Percentiles rank a stretch among this genome's conserved stretches.
Evolutionary conservation across 352 stramenopile genomes (phyloP).

Genomic region (Phytophthora kernoviae): DNA sequence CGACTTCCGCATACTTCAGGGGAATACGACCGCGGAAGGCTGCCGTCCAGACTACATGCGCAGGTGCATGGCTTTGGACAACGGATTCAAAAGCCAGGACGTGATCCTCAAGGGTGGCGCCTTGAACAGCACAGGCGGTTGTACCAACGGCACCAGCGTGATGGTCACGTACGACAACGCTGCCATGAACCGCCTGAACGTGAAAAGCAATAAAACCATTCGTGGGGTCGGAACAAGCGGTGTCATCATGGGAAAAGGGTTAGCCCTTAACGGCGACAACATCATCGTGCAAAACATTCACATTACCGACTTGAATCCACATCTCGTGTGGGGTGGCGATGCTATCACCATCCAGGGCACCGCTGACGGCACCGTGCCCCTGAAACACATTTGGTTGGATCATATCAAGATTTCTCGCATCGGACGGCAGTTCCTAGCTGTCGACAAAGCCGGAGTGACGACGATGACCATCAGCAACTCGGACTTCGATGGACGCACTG

Average conservation of each 20-base stretch:
- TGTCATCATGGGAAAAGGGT: constrained; percentile 40
- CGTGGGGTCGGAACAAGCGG: constrained; percentile 36
- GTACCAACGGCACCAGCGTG: constrained; percentile 32
- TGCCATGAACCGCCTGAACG: constrained; percentile 17
- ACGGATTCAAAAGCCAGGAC: constrained; percentile 33
- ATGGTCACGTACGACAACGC: constrained; percentile 49
- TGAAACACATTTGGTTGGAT: constrained; percentile 44
- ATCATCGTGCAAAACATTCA: constrained; percentile 53
- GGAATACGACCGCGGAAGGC: constrained; percentile 27
- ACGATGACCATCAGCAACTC: constrained; percentile 38
- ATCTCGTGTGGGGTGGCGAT: constrained; percentile 22
- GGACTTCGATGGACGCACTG: constrained; percentile 37
- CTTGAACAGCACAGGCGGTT: constrained; percentile 48
- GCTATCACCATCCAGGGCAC: constrained; percentile 21
- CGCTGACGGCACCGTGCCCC: constrained; percentile 6
- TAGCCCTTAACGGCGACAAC: constrained; percentile 33
- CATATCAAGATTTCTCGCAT: constrained; percentile 30
- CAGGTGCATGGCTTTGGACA: constrained; percentile 25
- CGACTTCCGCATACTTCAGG: constrained; percentile 19
- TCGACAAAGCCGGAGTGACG: constrained; percentile 15
- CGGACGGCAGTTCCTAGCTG: constrained; percentile 31
- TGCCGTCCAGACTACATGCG: constrained; percentile 21
- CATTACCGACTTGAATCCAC: constrained; percentile 40
- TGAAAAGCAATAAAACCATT: constrained; percentile 40
- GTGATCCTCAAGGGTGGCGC: constrained; percentile 35